A percentile compares a stretch with the other conserved stretches of the same genome.
Conservation (phyloP, 768 basidiomycete genomes). For the Dacryopinax spathularia region DNA sequence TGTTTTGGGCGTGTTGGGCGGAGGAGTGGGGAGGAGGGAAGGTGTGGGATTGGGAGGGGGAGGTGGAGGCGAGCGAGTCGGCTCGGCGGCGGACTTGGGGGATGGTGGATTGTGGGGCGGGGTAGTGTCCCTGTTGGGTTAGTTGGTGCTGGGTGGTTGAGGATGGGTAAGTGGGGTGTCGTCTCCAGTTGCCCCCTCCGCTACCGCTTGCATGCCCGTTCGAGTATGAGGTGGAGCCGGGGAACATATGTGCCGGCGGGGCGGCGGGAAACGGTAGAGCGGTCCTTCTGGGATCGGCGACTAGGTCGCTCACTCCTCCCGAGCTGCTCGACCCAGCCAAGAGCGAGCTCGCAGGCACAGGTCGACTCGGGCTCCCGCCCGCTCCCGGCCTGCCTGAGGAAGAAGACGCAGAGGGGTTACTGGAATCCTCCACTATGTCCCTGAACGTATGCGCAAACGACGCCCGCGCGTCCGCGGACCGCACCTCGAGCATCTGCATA, state of each 20-base stretch:
- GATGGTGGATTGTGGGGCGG: too few relatives aligned
- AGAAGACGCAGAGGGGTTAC: too few relatives aligned
- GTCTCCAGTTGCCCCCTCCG: too few relatives aligned
- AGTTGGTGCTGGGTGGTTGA: too few relatives aligned
- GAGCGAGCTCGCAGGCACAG: too few relatives aligned
- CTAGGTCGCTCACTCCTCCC: slow-evolving; percentile 25
- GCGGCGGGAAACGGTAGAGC: neutral
- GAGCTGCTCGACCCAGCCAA: slow-evolving; percentile 19
- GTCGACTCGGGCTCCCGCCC: neutral
- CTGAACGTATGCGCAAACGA: slow-evolving; percentile 34
- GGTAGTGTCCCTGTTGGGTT: too few relatives aligned
- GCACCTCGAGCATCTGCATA: slow-evolving; percentile 32
- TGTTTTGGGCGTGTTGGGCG: too few relatives aligned
- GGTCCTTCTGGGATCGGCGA: neutral
- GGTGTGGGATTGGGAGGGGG: too few relatives aligned
- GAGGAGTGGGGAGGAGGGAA: too few relatives aligned
- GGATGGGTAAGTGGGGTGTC: too few relatives aligned
- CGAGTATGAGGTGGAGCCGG: neutral
- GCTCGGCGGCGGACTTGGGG: neutral
- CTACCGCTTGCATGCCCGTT: too few relatives aligned
- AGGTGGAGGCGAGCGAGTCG: neutral
- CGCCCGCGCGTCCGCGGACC: slow-evolving; percentile 36
- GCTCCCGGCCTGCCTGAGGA: neutral
- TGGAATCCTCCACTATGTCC: slow-evolving; percentile 8
- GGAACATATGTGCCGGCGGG: neutral